Conservation (phyloP, 345 rosid genomes). For the Lenwebbia sp. region DNA sequence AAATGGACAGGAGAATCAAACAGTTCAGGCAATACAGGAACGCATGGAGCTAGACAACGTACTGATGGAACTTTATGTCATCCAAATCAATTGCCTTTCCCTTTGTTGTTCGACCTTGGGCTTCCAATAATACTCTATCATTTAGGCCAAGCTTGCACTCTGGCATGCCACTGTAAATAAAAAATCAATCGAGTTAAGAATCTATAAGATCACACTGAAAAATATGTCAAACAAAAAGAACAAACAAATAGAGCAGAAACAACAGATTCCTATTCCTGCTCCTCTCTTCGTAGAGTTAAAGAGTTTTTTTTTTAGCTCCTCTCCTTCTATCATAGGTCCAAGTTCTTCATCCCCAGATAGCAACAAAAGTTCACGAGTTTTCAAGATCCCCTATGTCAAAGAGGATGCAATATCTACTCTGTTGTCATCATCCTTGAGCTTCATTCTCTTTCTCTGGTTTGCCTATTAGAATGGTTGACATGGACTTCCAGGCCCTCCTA, state of each 20-base stretch:
- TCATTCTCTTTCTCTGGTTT: not conserved
- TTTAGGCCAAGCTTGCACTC: conserved; percentile 97
- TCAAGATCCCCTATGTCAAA: not conserved
- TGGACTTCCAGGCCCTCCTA: not conserved
- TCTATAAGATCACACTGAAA: not conserved
- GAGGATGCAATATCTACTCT: not conserved
- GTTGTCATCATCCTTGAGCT: not conserved
- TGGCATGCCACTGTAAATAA: conserved; percentile 77
- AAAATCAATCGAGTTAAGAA: not conserved
- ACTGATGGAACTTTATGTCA: conserved; percentile 98
- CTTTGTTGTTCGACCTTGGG: conserved; percentile 88
- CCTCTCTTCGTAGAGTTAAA: not conserved
- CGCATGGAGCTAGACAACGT: conserved; percentile 2
- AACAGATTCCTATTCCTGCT: not conserved
- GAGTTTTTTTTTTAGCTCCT: not conserved
- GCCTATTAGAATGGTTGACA: not conserved
- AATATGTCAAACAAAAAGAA: not conserved
- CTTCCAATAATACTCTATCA: conserved; percentile 90
- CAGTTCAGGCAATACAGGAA: not conserved
- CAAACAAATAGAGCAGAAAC: not conserved
- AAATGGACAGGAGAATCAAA: not conserved
- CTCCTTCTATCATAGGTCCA: not conserved
- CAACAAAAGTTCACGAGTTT: not conserved
- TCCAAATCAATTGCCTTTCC: conserved; percentile 97
- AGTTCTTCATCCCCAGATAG: not conserved